Evolutionary conservation across 2,329 filamentous ascomycete genomes (phyloP).

Genomic region (Cladosporium sp.): DNA sequence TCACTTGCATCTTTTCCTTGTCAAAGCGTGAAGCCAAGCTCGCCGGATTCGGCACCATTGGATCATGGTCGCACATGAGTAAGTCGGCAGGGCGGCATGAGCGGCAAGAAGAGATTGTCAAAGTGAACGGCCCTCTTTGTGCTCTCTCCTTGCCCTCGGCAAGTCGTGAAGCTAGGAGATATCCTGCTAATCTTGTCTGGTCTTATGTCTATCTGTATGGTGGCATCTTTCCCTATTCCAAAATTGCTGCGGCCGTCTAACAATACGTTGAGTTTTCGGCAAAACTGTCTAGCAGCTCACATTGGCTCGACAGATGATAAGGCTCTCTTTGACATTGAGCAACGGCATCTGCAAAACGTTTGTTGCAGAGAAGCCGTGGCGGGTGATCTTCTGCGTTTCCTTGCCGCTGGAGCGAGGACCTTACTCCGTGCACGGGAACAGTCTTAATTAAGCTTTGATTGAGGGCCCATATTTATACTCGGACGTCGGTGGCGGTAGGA

Average conservation of each 20-base stretch:
- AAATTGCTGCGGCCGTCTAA: too few relatives aligned
- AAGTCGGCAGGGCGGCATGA: not conserved
- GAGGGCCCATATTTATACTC: slow-evolving; percentile 3
- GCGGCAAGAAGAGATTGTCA: not conserved
- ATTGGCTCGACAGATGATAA: not conserved
- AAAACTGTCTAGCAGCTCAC: too few relatives aligned
- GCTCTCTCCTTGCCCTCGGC: not conserved
- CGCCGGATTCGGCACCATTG: not conserved
- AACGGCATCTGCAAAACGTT: not conserved
- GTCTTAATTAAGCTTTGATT: slow-evolving; percentile 8
- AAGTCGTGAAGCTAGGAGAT: not conserved
- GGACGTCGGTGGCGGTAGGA: slow-evolving; percentile 8
- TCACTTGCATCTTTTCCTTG: not conserved
- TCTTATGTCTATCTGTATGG: too few relatives aligned
- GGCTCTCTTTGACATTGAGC: not conserved
- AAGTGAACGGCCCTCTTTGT: not conserved
- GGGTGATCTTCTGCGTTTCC: slow-evolving; percentile 8
- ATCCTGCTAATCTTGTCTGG: too few relatives aligned
- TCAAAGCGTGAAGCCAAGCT: not conserved
- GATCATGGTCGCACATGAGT: not conserved
- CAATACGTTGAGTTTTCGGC: too few relatives aligned
- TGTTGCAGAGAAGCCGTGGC: not conserved
- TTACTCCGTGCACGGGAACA: not conserved
- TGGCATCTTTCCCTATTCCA: too few relatives aligned
- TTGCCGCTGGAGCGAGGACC: not conserved